Base-by-base conservation (phyloP, 768 basidiomycete genomes). In the Gloeopeniophorella convolvens region DNA sequence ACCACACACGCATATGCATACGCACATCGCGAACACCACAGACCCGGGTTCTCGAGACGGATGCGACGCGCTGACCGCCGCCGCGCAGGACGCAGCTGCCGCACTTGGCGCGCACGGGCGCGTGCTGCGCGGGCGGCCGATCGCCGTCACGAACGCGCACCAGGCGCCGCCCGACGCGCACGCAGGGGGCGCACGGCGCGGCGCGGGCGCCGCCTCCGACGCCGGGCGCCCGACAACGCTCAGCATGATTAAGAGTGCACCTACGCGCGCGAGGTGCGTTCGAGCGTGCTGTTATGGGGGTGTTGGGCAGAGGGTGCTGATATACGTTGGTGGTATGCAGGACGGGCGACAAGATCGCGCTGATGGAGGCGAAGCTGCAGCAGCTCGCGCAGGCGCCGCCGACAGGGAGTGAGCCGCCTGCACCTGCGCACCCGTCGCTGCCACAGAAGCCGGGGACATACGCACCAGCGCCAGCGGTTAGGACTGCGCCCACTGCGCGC, bases 361-460 rank as follows among this genome's bases (percentile, higher is more conserved):
- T 85, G 61, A 86, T 97, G 77, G 96, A 99, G 68, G 95, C 95
- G 2, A 99, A 99, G 66, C 72, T 99, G 20, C 78, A 82, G 15
- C 80, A 89, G 55, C 81, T 96, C 77, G 80, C 82, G 59, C 63
- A 66, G 45, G 45, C 60, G 4, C 20, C 56, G 4, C 33, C 60
- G 16, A 48, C 48, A 10, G 35, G 42, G 23, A 44, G 44, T 21
- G 36, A 37, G 53, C 63, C 8, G 55, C 54, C 30, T 54, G 63
- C 35, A 54, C 78, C 3, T 40, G 68, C 20, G 76, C 65, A 52
- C 56, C 66, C 60, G 15, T 40, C 61, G 3, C 47, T 56, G 32
- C 48, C 53, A 12, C 26, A 40, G 11, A 45, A 42, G 10, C 50
- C 54, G 13, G 33, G 42, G 8, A 24, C 37, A 13, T 26, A 18